These are phyloP conservation scores for Trichophyton verrucosum DNA, from an alignment of 2,329 filamentous ascomycete genomes.

Conservation along the genomic window DNA sequence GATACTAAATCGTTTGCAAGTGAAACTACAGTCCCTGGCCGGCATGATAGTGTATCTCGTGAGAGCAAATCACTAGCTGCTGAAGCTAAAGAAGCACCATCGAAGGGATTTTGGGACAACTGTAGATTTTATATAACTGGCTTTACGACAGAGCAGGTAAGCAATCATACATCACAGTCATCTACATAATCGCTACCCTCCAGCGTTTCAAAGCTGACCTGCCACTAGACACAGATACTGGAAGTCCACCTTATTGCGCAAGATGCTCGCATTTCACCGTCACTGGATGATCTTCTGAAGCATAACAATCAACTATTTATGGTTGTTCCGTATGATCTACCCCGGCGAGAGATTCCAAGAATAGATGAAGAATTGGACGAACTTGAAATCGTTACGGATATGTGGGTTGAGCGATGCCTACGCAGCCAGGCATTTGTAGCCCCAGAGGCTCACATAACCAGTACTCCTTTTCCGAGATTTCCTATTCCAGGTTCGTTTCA, in stretches of 20 bases:
- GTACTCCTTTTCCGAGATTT: slow-evolving; percentile 60
- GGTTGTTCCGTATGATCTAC: slow-evolving; percentile 29
- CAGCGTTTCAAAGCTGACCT: slow-evolving; percentile 3
- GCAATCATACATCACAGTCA: slow-evolving; percentile 20
- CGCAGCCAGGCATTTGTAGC: slow-evolving; percentile 60
- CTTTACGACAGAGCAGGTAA: slow-evolving; percentile 43
- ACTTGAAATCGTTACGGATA: slow-evolving; percentile 60
- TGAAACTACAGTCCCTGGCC: slow-evolving; percentile 24
- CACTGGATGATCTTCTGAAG: slow-evolving; percentile 24
- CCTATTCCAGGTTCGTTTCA: slow-evolving; percentile 44
- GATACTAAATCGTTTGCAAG: slow-evolving; percentile 28
- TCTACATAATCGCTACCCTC: neutral
- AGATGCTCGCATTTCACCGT: slow-evolving; percentile 29
- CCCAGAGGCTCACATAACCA: slow-evolving; percentile 58
- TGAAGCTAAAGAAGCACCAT: slow-evolving; percentile 15
- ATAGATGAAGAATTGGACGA: slow-evolving; percentile 31
- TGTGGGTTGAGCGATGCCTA: slow-evolving; percentile 85
- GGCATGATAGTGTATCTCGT: slow-evolving; percentile 7
- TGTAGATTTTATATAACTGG: slow-evolving; percentile 50
- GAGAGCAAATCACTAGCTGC: slow-evolving; percentile 15
- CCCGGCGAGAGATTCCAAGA: slow-evolving; percentile 24
- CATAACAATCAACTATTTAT: slow-evolving; percentile 23
- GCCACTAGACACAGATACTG: slow-evolving; percentile 25
- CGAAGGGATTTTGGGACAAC: slow-evolving; percentile 40
- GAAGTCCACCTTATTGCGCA: slow-evolving; percentile 30